Evolutionary conservation across 2,329 filamentous ascomycete species (phyloP), one percentile per base, ranked within the genome.

Genomic region (Passalora sequoiae): DNA sequence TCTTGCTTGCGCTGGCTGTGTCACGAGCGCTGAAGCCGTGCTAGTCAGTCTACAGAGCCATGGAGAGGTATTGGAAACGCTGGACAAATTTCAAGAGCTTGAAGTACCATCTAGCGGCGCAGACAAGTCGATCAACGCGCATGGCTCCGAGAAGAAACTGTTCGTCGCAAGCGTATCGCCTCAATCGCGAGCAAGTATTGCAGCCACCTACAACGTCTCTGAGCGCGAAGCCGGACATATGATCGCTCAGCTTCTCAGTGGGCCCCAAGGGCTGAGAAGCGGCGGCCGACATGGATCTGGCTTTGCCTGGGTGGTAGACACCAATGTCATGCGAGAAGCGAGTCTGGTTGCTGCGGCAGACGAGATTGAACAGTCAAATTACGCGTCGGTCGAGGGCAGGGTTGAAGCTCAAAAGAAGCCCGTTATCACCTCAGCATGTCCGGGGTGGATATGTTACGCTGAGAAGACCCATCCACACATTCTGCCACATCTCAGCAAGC

Each of bases 371-470:
- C 56, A 60, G 4, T 61, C 66, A 2, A 58, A 69, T 7, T 46
- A 56, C 5, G 57, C 61, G n/a, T 50, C 55, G 5, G 54, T 57
- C 3, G 66, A 66, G 25, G 81, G 59, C 62, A 67, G 65, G 1
- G 35, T 35, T 4, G 42, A 51, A 33, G 78, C 52, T 25, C 69
- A 68, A 3, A 75, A 73, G 56, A 69, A 68, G 49, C 86, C 87
- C 0, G 80, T 91, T 21, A 75, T 98, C 31, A 88, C 89, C 6
- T 89, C 89, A 3, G 88, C 88, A 15, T 98, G 92, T 64, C 92
- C 92, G 1, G 92, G 92, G 6, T 98, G 94, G 89, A 91, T 98
- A 43, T 98, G 92, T 69, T 98, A 98, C 61, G 91, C 91, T 19
- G 92, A 98, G 66, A 97, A 98, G 70, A 97, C 91, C 43, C 92